A percentile compares a stretch with the other conserved stretches of the same genome.
These are phyloP conservation scores for Rossbeevera mucosa DNA, from an alignment of 768 basidiomycete species.

Conservation along the genomic window DNA sequence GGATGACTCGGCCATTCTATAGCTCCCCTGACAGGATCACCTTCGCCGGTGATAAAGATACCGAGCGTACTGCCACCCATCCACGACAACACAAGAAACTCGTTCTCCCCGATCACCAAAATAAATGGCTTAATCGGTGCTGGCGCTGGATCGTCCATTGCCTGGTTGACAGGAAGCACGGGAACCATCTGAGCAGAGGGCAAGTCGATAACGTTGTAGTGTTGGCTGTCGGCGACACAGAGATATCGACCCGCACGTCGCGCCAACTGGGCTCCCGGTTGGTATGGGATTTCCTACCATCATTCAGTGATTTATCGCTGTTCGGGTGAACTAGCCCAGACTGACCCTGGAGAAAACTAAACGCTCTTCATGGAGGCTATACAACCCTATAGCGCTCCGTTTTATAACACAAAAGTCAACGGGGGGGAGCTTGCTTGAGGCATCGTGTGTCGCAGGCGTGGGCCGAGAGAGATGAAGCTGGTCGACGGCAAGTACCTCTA, in stretches of 20 bases:
- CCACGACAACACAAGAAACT: slow-evolving; percentile 85
- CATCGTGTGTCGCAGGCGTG: slow-evolving; percentile 37
- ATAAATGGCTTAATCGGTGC: slow-evolving; percentile 61
- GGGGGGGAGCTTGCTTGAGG: slow-evolving; percentile 40
- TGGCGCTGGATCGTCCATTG: slow-evolving; percentile 35
- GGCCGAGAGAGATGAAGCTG: slow-evolving; percentile 61
- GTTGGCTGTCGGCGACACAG: slow-evolving; percentile 68
- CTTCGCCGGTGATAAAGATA: slow-evolving; percentile 77
- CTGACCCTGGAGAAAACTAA: slow-evolving; percentile 58
- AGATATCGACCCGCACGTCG: slow-evolving; percentile 58
- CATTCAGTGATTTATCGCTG: neutral
- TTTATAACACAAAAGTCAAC: slow-evolving; percentile 76
- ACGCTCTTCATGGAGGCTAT: slow-evolving; percentile 56
- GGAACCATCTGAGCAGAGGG: slow-evolving; percentile 64
- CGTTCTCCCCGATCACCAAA: slow-evolving; percentile 66
- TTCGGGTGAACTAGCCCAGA: neutral
- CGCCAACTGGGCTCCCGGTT: slow-evolving; percentile 53
- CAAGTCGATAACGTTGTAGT: slow-evolving; percentile 79
- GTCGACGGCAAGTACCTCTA: slow-evolving; percentile 78
- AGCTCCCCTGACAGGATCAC: slow-evolving; percentile 88
- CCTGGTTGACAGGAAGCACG: slow-evolving; percentile 78
- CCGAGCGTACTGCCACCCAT: slow-evolving; percentile 79
- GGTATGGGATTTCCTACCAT: slow-evolving; percentile 66
- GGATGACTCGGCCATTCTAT: slow-evolving; percentile 83
- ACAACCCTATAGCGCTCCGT: slow-evolving; percentile 57